phyloP scores from a whole-genome alignment of 768 basidiomycete genomes.

The Clathrus columnatus region DNA sequence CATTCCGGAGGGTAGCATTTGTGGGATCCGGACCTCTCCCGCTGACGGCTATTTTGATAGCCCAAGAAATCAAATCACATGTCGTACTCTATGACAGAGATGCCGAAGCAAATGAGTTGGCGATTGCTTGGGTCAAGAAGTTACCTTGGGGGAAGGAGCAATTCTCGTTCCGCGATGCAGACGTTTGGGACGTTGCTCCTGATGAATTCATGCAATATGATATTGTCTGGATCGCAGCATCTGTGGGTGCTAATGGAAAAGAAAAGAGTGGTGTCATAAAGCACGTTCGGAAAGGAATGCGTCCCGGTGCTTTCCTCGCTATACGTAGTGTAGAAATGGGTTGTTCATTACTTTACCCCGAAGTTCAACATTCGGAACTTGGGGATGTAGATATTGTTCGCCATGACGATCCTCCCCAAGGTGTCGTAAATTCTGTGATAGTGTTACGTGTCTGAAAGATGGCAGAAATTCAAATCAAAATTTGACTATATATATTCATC shows the following conservation, averaged over 20 bases:
- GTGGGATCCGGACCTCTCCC: constrained; percentile 6
- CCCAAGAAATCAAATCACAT: not conserved
- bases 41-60: constrained; percentile 3
- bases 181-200: not conserved
- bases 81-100: constrained; percentile 7
- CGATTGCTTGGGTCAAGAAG: constrained; percentile 1
- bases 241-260: constrained; percentile 1
- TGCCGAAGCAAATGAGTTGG: constrained; percentile 3
- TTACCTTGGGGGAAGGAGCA: not conserved
- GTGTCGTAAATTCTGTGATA: constrained; percentile 7
- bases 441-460: constrained; percentile 1
- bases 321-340: constrained; percentile 9
- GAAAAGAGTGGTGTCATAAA: constrained; percentile 4
- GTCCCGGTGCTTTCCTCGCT: constrained; percentile 3
- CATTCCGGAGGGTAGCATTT: not conserved
- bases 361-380: constrained; percentile 2
- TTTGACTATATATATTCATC: not conserved
- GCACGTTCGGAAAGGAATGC: not conserved
- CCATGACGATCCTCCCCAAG: constrained; percentile 5
- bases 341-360: constrained; percentile 5
- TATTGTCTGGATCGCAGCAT: constrained; percentile 5
- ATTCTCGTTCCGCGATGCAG: constrained; percentile 2
- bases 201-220: not conserved
- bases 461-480: not conserved
- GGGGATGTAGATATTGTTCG: constrained; percentile 1